Conservation (phyloP, 768 basidiomycete genomes). For the Kwoniella sp. region DNA sequence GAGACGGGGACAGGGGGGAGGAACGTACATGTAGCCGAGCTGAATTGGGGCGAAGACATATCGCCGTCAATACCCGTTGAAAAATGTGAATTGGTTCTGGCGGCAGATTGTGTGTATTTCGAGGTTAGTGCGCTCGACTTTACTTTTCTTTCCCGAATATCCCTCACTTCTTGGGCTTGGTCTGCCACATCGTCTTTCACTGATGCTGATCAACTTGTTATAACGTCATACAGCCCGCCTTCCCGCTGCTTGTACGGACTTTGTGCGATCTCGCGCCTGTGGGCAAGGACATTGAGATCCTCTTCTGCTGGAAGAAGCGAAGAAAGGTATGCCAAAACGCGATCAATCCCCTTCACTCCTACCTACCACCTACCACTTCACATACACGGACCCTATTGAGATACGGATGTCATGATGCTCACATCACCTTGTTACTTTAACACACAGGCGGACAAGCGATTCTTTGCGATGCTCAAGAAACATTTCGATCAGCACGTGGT, state of each 20-base stretch:
- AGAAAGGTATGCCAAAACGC: slow-evolving; percentile 73
- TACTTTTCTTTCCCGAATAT: no score
- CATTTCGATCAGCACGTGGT: slow-evolving; percentile 63
- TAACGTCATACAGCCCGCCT: slow-evolving; percentile 64
- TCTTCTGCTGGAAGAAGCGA: slow-evolving; percentile 93
- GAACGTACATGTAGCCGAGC: slow-evolving; percentile 66
- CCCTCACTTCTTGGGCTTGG: neutral
- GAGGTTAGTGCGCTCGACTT: slow-evolving; percentile 61
- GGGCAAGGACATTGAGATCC: slow-evolving; percentile 63
- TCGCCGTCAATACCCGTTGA: slow-evolving; percentile 60
- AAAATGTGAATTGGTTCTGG: slow-evolving; percentile 71
- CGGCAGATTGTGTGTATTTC: slow-evolving; percentile 94
- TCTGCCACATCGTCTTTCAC: neutral
- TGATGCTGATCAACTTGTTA: neutral
- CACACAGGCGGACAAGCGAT: slow-evolving; percentile 80
- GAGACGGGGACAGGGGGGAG: no score
- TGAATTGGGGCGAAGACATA: slow-evolving; percentile 77
- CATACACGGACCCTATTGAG: no score
- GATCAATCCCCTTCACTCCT: neutral
- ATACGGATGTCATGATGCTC: no score
- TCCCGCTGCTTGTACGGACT: slow-evolving; percentile 81
- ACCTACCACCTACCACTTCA: no score
- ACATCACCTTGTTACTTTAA: no score
- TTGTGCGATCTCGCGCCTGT: slow-evolving; percentile 64
- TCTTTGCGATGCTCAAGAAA: slow-evolving; percentile 78